Base-by-base conservation (phyloP, 768 basidiomycete genomes). In the Nidularia pulvinata region DNA sequence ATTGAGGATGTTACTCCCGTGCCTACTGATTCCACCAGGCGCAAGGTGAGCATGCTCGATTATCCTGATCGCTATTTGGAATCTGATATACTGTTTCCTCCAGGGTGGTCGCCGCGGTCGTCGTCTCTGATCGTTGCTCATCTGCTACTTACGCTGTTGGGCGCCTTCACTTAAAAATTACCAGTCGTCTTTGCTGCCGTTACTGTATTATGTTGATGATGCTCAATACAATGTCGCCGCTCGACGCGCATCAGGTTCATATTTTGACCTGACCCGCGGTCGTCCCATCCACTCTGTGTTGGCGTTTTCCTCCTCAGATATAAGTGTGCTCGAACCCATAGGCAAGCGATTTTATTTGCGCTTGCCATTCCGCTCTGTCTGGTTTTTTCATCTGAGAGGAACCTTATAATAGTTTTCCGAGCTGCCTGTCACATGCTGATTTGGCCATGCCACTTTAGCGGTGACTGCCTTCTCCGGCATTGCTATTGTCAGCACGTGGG, bases 21-120 rank as follows among this genome's bases (percentile, higher is more conserved):
- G 55, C 97, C 97, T 50, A 95, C 95, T 46, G 97, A 99, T 73
- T 95, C 89, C 55, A 99, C 97, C 62, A 84, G 97, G 67, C 85
- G 95, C 75, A 99, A 99, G 91, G 93, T 93, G 56, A 58, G 77
- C 69, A 42, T 30, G 35, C 25, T 45, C 32, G 33, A 6, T 50
- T 35, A 25, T 49, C 36, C 25, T 46, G 34, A 36, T 34, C 47
- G 34, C 22, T 33, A 14, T 51, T 36, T 7, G 9, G 43, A 3
- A 11, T 50, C 55, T 19, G 56, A 43, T 34, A 22, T 22, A 13
- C 39, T n/a, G 57, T 49, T 39, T 32, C 22, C 44, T 53, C 10
- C 59, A 94, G 95, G 95, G 95, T 87, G 95, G 95, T 94, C 92
- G 95, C 63, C 93, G 95, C 78, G 95, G 95, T 92, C 91, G 95